Evolutionary conservation across 768 basidiomycete species (phyloP), one percentile per base, ranked within the genome.

Genomic region (Brasilioporus rufonigricans): DNA sequence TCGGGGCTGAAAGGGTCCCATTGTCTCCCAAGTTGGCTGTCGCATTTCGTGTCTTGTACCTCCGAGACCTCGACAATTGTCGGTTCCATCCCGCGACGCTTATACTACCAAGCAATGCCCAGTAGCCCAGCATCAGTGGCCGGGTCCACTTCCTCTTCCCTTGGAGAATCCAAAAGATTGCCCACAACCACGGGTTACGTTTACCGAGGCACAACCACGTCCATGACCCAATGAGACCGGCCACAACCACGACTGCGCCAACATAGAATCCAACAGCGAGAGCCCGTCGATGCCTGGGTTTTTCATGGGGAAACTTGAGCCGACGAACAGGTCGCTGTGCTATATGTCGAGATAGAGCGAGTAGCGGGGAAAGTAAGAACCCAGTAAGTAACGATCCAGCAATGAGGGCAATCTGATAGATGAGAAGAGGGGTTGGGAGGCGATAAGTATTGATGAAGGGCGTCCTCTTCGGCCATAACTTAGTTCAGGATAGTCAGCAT

Each of bases 31-130:
- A 61, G 53, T 66, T 66, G 53, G 49, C 59, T 43, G 63, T 56
- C 48, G 62, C 55, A 57, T 74, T 77, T 60, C 83, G 71, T 16
- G 80, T 75, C 47, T 88, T 76, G 64, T 86, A 86, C 59, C 83
- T 77, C 53, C 93, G 76, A 1, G 87, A 84, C 55, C 93, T 78
- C 6, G 86, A 87, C 45, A 98, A 73, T 69, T 97, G 95, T 47
- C 94, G 79, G 69, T 85, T 93, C 97, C 97, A 98, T 0, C 92
- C 95, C 9, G 89, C 94, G 23, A 98, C 91, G 54, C 93, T 95
- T 53, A 96, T 77, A 58, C 78, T 80, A 7, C 87, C 89, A 27
- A 96, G 71, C 5, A 81, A 71, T 8, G 77, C 88, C 97, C 97
- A 99, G 68, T 97, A 98, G 5, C 75, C 80, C 46, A 97, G 72